Evolutionary conservation across 2,329 filamentous ascomycete species (phyloP), one percentile per base, ranked within the genome.

Genomic region (Fusarium buxicola): DNA sequence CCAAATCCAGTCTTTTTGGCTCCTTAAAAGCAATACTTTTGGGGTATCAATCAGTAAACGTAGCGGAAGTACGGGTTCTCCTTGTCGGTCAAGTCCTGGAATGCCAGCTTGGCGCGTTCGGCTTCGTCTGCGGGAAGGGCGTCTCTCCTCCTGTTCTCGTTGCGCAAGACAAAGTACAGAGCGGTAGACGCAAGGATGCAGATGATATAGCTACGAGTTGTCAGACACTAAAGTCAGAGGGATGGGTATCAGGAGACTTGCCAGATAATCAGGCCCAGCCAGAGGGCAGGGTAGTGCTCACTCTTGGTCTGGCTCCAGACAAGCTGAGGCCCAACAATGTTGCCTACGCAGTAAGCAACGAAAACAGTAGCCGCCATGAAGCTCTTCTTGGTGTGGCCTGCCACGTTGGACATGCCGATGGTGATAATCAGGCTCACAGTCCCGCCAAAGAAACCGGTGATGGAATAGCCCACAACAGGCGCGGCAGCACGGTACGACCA

Each of bases 331-430:
- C 90, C 90, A 21, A 92, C 86, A 46, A 93, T 92, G 66, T 92
- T 92, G 2, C 90, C 83, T 3, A 92, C 86, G 52, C 89, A 91
- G 70, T 92, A 92, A 1, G 88, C 89, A 0, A 91, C 88, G 61
- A 92, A 93, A 2, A 91, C 89, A 0, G 87, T 87, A 0, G 88
- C 87, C 0, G 90, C 88, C 82, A 90, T 92, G 68, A 90, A 88
- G 62, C 87, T 90, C 80, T 92, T 92, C 78, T 93, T 93, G 0
- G 90, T 92, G 21, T 90, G 84, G 0, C 91, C 90, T 0, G 90
- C 89, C 0, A 92, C 89, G 63, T 93, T 93, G 10, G 85, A 84
- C 80, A 83, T 82, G 30, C 81, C 81, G 7, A 84, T 60, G 0
- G 80, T 81, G 61, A 85, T 82, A 48, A 80, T 78, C 36, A 85